These are phyloP conservation scores for Malus hybrid DNA, from an alignment of 331 rosid genomes.

Conservation along the genomic window DNA sequence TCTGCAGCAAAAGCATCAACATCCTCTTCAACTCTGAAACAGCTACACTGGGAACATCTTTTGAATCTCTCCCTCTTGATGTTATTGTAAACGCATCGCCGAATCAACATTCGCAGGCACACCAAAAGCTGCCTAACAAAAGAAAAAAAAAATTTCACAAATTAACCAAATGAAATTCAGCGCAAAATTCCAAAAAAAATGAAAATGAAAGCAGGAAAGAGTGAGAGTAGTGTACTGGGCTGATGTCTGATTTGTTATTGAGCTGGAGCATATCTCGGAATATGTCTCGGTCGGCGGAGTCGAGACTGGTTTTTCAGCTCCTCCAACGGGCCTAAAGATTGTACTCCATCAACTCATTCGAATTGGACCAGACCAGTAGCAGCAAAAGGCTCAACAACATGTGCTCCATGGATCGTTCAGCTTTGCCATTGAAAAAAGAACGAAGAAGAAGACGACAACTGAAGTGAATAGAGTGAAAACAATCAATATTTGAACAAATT, in stretches of 20 bases:
- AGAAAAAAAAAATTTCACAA: neutral
- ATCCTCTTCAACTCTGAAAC: slow-evolving; percentile 57
- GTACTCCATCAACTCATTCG: slow-evolving; percentile 62
- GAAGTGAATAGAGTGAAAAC: too few species aligned
- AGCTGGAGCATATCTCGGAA: slow-evolving; percentile 63
- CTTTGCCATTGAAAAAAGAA: too few species aligned
- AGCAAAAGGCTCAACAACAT: slow-evolving; percentile 52
- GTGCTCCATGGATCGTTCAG: slow-evolving; percentile 34
- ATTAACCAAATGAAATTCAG: neutral
- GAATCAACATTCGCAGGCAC: slow-evolving; percentile 60
- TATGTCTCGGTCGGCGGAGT: slow-evolving; percentile 40
- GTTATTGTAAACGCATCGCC: slow-evolving; percentile 58
- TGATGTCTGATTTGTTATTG: slow-evolving; percentile 10
- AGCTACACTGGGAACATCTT: slow-evolving; percentile 58
- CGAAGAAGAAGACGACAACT: too few species aligned
- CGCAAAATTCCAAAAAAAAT: neutral
- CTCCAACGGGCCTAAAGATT: slow-evolving; percentile 65
- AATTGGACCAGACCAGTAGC: slow-evolving; percentile 41
- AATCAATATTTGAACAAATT: too few species aligned
- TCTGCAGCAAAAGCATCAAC: slow-evolving; percentile 56
- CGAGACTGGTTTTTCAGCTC: slow-evolving; percentile 52
- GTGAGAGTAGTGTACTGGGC: slow-evolving; percentile 27
- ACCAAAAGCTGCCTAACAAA: slow-evolving; percentile 46
- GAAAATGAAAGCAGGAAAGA: neutral
- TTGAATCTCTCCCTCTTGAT: slow-evolving; percentile 51